Evolutionary conservation across 129 eudicot genomes (phyloP).

Genomic region (Centrapalus pauciflorus): DNA sequence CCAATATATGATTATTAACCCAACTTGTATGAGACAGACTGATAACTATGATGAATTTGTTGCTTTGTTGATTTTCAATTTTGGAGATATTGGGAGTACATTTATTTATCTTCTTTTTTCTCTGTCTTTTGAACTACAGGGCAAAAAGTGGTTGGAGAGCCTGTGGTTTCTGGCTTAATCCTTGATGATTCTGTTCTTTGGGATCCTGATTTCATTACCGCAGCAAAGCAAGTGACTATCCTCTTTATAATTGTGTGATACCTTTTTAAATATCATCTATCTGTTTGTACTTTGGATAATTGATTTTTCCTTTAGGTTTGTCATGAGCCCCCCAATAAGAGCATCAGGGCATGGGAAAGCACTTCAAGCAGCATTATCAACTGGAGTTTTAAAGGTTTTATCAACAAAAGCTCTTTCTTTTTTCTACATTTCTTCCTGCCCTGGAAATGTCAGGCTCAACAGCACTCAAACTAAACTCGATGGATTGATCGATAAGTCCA

Average conservation of each 20-base stretch:
- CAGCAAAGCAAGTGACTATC: constrained; percentile 64
- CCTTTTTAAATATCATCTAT: neutral
- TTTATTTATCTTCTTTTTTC: neutral
- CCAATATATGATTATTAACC: neutral
- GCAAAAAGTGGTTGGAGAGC: constrained; percentile 90
- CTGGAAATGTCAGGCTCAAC: no score
- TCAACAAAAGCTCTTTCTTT: neutral
- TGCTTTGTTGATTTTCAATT: neutral
- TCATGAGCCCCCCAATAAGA: constrained; percentile 98
- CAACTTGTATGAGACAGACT: neutral
- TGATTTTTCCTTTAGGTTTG: constrained; percentile 45
- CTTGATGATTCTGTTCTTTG: constrained; percentile 86
- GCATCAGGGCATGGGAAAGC: constrained; percentile 79
- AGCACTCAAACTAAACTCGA: no score
- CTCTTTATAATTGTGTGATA: neutral
- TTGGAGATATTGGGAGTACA: constrained; percentile 1
- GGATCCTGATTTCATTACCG: constrained; percentile 87
- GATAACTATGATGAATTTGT: neutral
- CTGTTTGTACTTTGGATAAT: neutral
- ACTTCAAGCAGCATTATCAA: constrained; percentile 90
- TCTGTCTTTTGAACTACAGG: constrained; percentile 45
- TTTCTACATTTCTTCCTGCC: neutral
- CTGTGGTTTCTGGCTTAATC: constrained; percentile 87
- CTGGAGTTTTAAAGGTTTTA: constrained; percentile 82
- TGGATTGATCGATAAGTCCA: no score